Percentiles rank a stretch among this genome's conserved stretches.
Evolutionary conservation across 495 filamentous ascomycete genomes (phyloP).

Genomic region (Lasiosphaeria miniovina): DNA sequence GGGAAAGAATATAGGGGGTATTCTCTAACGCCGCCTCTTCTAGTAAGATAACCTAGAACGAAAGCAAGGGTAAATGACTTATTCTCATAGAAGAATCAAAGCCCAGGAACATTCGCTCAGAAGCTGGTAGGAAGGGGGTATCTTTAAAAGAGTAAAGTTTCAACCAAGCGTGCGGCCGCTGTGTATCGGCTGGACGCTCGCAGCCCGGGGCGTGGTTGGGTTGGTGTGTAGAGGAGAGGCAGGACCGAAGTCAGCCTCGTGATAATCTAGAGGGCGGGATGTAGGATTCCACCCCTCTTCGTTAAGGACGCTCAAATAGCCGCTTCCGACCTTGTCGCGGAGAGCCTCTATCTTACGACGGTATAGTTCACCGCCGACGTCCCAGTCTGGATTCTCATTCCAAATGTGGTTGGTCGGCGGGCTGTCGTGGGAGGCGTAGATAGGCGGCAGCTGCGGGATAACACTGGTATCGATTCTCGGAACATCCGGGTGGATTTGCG

Average conservation of each 20-base stretch:
- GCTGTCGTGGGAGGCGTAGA: conserved; percentile 37
- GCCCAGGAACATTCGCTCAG: conserved; percentile 15
- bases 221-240: conserved; percentile 41
- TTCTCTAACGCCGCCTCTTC: conserved; percentile 12
- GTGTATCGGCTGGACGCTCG: conserved; percentile 49
- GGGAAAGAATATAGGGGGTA: conserved; percentile 15
- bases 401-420: conserved; percentile 37
- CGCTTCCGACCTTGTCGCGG: conserved; percentile 75
- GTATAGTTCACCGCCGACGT: conserved; percentile 72
- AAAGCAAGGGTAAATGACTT: conserved; percentile 9
- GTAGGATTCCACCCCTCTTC: conserved; percentile 64
- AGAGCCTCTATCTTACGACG: conserved; percentile 80
- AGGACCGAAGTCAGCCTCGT: conserved; percentile 38
- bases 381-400: conserved; percentile 57
- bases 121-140: conserved; percentile 16
- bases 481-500: conserved; percentile 34
- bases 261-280: conserved; percentile 34
- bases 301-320: conserved; percentile 79
- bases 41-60: conserved; percentile 18
- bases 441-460: conserved; percentile 39
- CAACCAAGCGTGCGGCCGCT: conserved; percentile 48
- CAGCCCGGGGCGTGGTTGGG: conserved; percentile 41
- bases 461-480: conserved; percentile 47
- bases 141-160: conserved; percentile 23
- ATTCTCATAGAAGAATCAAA: not conserved